Evolutionary conservation across 257 asterid species (phyloP).

Genomic region (Haberlea rhodopensis): DNA sequence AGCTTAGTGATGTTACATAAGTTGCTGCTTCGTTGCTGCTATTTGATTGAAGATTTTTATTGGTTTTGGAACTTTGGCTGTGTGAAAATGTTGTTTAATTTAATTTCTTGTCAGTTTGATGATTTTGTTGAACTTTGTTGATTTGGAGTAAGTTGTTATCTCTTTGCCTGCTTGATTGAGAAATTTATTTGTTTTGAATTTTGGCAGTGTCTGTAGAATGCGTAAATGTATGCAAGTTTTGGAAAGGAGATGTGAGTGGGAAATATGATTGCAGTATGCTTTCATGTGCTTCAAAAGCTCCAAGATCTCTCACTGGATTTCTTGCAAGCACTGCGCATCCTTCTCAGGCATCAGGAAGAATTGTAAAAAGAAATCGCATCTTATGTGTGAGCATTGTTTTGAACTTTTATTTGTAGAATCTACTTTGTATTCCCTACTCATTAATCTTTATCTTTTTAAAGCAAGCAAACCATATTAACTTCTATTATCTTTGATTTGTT

Average conservation of each 20-base stretch:
- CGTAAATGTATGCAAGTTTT: conserved; percentile 61
- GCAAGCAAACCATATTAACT: conserved; percentile 5
- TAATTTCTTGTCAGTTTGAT: conserved; percentile 14
- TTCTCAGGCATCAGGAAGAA: conserved; percentile 42
- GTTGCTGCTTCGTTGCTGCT: conserved; percentile 3
- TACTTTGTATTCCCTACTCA: conserved; percentile 1
- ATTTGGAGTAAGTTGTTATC: background rate
- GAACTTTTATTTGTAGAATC: background rate
- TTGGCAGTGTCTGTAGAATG: conserved; percentile 76
- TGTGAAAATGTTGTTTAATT: conserved; percentile 21
- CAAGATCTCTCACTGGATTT: conserved; percentile 73
- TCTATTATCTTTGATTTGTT: background rate
- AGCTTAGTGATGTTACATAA: background rate
- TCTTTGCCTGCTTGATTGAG: conserved; percentile 7
- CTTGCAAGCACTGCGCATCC: conserved; percentile 83
- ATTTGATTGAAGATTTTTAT: background rate
- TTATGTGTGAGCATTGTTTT: conserved; percentile 49
- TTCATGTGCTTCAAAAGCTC: conserved; percentile 78
- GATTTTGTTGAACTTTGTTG: conserved; percentile 10
- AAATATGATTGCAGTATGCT: conserved; percentile 64
- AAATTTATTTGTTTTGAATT: background rate
- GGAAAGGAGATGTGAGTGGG: conserved; percentile 75
- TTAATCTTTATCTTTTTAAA: background rate
- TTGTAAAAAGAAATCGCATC: conserved; percentile 40
- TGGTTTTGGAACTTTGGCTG: conserved; percentile 22